Base-by-base conservation (phyloP, 495 filamentous ascomycete genomes). In the Penicillium cosmopolitanum region DNA sequence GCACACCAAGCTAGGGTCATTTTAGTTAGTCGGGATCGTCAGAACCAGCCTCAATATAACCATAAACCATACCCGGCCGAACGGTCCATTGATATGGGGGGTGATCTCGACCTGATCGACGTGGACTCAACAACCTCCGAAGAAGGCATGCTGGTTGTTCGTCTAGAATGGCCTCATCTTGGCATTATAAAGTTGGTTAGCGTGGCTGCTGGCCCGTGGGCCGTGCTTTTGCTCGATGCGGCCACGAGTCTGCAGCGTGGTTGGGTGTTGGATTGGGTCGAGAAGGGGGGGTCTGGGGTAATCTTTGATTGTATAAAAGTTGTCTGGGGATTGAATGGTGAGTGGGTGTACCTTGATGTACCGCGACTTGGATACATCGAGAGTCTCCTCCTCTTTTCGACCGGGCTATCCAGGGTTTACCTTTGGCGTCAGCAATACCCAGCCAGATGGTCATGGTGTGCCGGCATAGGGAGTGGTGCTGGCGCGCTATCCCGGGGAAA, bases 121-220 rank as follows among this genome's bases (percentile, higher is more conserved):
- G 36, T 38, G 36, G 36, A 38, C 28, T 31, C 6, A 31, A 31
- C 28, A 31, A 31, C 28, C 8, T 31, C 28, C 28, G 28, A 31
- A 31, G 28, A 31, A 31, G 28, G 28, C 8, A 48, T 16, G 4
- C 8, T 16, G 51, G 47, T 55, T 55, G 57, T 58, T 21, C 55
- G 67, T 70, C 67, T 33, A 66, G 51, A 35, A 64, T 70, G 51
- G 40, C 67, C 66, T 38, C 16, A 5, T 59, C 56, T 63, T 61
- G 63, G 59, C 55, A 10, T 2, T 10, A 56, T 67, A 55, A 57
- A 67, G 65, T 70, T 67, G 57, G 18, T 47, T 67, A 61, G 64
- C 57, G 58, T 51, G 5, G 35, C 16, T 47, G 1, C 43, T 54
- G 15, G 38, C 12, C 67, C 65, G 62, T 58, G 65, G 65, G 59